Conservation (phyloP, 306 rosid species). For the Pyrus communis region DNA sequence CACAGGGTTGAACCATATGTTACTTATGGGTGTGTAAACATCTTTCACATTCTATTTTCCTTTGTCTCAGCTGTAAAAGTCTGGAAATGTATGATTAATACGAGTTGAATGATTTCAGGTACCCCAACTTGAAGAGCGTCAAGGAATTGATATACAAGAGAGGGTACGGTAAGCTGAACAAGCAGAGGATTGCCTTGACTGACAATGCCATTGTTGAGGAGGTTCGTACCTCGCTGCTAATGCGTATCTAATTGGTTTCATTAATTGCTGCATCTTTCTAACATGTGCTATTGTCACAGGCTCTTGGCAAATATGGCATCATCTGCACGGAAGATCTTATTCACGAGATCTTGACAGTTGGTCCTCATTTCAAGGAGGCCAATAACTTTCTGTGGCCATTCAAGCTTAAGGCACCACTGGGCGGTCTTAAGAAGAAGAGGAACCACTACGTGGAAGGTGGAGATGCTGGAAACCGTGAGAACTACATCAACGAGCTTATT, state of each 20-base stretch:
- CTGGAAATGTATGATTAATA: not conserved
- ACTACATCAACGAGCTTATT: constrained; percentile 78
- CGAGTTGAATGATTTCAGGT: constrained; percentile 23
- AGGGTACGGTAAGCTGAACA: constrained; percentile 70
- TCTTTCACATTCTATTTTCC: not conserved
- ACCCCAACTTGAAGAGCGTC: constrained; percentile 86
- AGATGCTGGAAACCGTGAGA: constrained; percentile 91
- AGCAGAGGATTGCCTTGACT: constrained; percentile 64
- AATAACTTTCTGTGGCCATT: constrained; percentile 93
- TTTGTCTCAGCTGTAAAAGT: not conserved
- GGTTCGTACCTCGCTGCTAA: constrained; percentile 18
- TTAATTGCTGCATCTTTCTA: not conserved
- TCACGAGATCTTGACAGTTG: constrained; percentile 78
- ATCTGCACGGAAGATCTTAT: constrained; percentile 70
- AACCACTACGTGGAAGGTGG: constrained; percentile 95
- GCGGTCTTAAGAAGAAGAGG: constrained; percentile 86
- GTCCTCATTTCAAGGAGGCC: constrained; percentile 91
- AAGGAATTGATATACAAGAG: constrained; percentile 76
- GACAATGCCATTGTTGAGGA: constrained; percentile 70
- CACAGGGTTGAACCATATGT: constrained; percentile 88
- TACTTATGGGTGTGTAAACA: constrained; percentile 63
- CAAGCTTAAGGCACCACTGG: constrained; percentile 90
- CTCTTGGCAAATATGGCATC: constrained; percentile 62
- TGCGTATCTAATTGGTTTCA: not conserved
- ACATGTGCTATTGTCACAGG: constrained; percentile 29